These are phyloP conservation scores for Tulasnella sp. DNA, from an alignment of 768 basidiomycete species.

Conservation along the genomic window DNA sequence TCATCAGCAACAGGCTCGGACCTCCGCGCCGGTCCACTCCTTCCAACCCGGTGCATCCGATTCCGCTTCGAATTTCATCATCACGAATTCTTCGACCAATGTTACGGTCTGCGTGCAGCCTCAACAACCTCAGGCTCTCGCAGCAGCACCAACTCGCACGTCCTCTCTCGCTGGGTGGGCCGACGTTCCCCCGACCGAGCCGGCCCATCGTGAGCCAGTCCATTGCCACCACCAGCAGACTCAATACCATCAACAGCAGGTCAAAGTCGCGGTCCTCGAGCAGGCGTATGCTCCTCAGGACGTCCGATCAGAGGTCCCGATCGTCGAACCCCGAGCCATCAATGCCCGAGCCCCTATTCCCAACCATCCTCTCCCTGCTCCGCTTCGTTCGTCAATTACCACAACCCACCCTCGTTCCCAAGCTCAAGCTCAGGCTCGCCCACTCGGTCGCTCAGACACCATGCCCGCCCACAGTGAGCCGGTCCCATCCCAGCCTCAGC, in stretches of 20 bases:
- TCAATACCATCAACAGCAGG: neutral
- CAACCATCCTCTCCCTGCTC: too few relatives aligned
- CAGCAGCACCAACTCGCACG: neutral
- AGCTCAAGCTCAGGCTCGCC: too few relatives aligned
- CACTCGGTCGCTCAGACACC: too few relatives aligned
- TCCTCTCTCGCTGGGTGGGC: neutral
- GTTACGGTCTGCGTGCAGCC: neutral
- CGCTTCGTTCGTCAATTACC: too few relatives aligned
- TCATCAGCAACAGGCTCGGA: neutral
- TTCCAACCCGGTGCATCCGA: neutral
- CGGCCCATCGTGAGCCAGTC: neutral
- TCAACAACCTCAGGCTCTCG: neutral
- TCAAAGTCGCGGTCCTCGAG: neutral
- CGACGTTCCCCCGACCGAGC: neutral
- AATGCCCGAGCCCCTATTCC: too few relatives aligned
- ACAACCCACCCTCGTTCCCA: too few relatives aligned
- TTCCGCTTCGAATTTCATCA: neutral
- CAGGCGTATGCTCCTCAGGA: neutral
- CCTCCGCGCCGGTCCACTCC: neutral
- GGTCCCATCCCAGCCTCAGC: neutral
- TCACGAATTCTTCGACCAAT: neutral
- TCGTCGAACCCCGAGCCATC: too few relatives aligned
- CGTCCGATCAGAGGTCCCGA: too few relatives aligned
- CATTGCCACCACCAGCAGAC: neutral
- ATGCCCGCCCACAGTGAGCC: neutral